A percentile compares a stretch with the other conserved stretches of the same genome.
These are phyloP conservation scores for Penicillium arizonense DNA, from an alignment of 495 filamentous ascomycete genomes.

Conservation along the genomic window DNA sequence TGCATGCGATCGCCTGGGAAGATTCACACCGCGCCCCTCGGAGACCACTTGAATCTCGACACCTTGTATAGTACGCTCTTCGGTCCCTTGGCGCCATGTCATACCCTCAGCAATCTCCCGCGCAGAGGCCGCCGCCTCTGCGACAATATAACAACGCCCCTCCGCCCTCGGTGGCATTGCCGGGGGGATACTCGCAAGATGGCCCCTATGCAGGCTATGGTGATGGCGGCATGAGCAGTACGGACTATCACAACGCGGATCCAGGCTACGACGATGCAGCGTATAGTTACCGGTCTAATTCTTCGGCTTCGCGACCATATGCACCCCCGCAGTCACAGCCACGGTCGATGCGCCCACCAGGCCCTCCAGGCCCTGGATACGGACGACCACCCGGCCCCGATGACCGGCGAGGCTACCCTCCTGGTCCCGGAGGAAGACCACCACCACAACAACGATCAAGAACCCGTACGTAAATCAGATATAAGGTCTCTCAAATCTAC, in stretches of 20 bases:
- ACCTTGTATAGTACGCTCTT: neutral
- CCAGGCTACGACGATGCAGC: conserved; percentile 50
- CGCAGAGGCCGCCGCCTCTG: conserved; percentile 48
- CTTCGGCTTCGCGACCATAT: conserved; percentile 46
- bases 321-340: conserved; percentile 37
- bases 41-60: neutral
- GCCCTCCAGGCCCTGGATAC: conserved; percentile 51
- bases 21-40: neutral
- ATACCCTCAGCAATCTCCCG: conserved; percentile 25
- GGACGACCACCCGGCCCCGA: conserved; percentile 33
- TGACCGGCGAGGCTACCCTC: conserved; percentile 22
- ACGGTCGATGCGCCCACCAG: conserved; percentile 38
- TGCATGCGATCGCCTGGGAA: conserved; percentile 16
- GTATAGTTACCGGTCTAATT: conserved; percentile 28
- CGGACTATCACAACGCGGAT: conserved; percentile 14
- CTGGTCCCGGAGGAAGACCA: conserved; percentile 22
- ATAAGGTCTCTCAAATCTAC: neutral
- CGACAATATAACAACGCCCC: conserved; percentile 49
- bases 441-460: conserved; percentile 28
- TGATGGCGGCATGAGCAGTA: conserved; percentile 26
- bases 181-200: conserved; percentile 45
- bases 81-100: conserved; percentile 27
- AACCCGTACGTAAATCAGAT: conserved; percentile 30
- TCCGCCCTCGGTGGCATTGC: conserved; percentile 24
- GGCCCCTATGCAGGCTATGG: conserved; percentile 45